These are phyloP conservation scores for Stromatinia cepivora DNA, from an alignment of 2,329 filamentous ascomycete species.

Conservation along the genomic window DNA sequence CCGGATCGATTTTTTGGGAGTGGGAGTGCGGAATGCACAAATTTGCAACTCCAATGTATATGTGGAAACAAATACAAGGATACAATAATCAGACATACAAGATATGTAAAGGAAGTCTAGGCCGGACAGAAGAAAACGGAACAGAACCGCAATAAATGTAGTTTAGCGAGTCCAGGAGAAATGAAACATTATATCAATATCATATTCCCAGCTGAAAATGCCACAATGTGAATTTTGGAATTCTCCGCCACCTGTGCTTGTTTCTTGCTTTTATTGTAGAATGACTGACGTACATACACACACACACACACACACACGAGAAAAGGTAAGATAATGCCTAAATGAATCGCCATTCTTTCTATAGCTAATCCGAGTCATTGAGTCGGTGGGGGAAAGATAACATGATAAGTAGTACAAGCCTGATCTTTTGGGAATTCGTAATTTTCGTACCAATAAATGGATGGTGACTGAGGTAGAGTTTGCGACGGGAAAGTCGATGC, in stretches of 20 bases:
- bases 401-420: slow-evolving; percentile 18
- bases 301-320: not conserved
- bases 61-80: not conserved
- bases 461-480: not conserved
- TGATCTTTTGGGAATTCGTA: not conserved
- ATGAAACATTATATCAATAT: not conserved
- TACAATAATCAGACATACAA: not conserved
- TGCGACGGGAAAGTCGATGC: not conserved
- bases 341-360: not conserved
- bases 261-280: slow-evolving; percentile 2
- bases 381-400: not conserved
- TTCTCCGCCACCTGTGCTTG: not conserved
- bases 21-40: slow-evolving; percentile 6
- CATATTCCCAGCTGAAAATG: not conserved
- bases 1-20: not conserved
- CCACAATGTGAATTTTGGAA: not conserved
- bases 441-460: not conserved
- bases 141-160: not conserved
- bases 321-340: not conserved
- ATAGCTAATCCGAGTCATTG: not conserved
- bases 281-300: not conserved
- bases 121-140: not conserved
- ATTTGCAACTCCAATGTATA: not conserved
- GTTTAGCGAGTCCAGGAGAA: not conserved
- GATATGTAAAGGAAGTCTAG: not conserved